These are phyloP conservation scores for Hansenula anomala DNA, from an alignment of 1,139 yeast species.

Conservation along the genomic window DNA sequence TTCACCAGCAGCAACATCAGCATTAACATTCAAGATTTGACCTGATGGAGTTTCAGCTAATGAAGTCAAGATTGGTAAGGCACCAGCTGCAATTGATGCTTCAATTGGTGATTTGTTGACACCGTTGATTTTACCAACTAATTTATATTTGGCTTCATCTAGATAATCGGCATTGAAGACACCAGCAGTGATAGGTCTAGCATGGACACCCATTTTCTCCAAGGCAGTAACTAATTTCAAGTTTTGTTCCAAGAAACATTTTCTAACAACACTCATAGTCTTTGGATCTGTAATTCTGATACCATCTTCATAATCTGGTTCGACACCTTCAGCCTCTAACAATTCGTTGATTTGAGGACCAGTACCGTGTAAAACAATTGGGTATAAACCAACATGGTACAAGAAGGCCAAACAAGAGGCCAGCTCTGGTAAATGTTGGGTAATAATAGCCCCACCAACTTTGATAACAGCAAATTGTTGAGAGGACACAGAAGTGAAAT, in stretches of 20 bases:
- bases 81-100: conserved; percentile 94
- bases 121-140: conserved; percentile 84
- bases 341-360: conserved; percentile 98
- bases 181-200: conserved; percentile 98
- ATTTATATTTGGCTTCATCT: conserved; percentile 84
- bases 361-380: conserved; percentile 95
- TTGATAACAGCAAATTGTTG: conserved; percentile 98
- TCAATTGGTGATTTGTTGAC: conserved; percentile 91
- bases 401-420: conserved; percentile 95
- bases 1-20: conserved; percentile 99
- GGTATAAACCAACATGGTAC: conserved; percentile 95
- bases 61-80: conserved; percentile 92
- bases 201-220: conserved; percentile 94
- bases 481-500: conserved; percentile 90
- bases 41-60: conserved; percentile 96
- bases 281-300: conserved; percentile 92
- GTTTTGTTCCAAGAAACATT: conserved; percentile 92
- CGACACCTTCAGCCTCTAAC: conserved; percentile 90
- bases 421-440: conserved; percentile 86
- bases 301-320: conserved; percentile 94
- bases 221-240: conserved; percentile 91
- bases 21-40: conserved; percentile 93
- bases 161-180: conserved; percentile 92
- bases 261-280: conserved; percentile 94
- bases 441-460: conserved; percentile 98